Conservation (phyloP, 371 early-diverging fungal genomes). For the Blakeslea trispora region DNA sequence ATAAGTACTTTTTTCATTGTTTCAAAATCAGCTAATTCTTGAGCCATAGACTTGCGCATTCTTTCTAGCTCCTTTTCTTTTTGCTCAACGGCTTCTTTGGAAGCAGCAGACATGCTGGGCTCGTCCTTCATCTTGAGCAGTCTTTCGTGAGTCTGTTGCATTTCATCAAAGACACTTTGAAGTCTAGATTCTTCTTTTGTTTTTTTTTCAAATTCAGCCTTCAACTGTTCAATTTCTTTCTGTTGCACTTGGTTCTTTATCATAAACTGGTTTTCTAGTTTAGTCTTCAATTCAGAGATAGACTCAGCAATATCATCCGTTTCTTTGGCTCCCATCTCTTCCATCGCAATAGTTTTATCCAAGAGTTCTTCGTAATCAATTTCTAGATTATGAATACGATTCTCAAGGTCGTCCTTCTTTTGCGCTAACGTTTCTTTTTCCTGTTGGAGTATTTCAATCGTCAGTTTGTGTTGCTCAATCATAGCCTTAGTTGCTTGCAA, state of each 20-base stretch:
- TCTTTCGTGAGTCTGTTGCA: constrained; percentile 67
- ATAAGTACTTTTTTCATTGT: constrained; percentile 95
- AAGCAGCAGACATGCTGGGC: constrained; percentile 22
- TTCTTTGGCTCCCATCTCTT: constrained; percentile 73
- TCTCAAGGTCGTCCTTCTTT: constrained; percentile 75
- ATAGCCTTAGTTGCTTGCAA: constrained; percentile 70
- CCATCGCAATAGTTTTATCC: constrained; percentile 87
- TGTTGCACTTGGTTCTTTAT: constrained; percentile 78
- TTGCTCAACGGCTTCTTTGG: constrained; percentile 42
- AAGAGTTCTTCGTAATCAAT: constrained; percentile 91
- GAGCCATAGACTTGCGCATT: constrained; percentile 88
- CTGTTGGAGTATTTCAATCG: constrained; percentile 65
- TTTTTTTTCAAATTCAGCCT: constrained; percentile 66
- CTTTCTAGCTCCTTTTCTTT: constrained; percentile 84
- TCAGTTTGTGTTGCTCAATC: constrained; percentile 69
- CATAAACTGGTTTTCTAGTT: constrained; percentile 83
- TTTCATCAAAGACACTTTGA: constrained; percentile 56
- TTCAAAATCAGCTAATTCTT: constrained; percentile 94
- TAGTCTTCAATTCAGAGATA: constrained; percentile 77
- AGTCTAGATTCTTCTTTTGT: constrained; percentile 72
- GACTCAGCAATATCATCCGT: constrained; percentile 67
- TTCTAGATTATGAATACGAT: constrained; percentile 71
- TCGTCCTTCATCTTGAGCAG: constrained; percentile 48
- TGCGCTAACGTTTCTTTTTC: constrained; percentile 63
- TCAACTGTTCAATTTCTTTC: constrained; percentile 78